Evolutionary conservation across 139 green algal species (phyloP).

Genomic region (Tetradesmus lagerheimii): DNA sequence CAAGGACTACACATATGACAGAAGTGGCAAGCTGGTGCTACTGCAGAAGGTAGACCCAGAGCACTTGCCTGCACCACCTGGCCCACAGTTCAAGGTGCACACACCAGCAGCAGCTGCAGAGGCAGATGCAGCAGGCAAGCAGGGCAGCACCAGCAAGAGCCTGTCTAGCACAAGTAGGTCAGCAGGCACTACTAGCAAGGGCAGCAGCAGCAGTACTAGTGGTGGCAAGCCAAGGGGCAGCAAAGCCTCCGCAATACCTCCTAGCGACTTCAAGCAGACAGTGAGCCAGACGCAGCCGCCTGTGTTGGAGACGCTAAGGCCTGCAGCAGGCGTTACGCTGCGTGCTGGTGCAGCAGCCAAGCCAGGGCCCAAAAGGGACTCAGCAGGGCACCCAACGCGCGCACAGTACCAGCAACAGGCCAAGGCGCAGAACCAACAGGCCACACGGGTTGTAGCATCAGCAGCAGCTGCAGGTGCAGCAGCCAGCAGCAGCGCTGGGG

Average conservation of each 20-base stretch:
- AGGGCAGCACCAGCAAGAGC: not conserved
- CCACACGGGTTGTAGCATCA: not conserved
- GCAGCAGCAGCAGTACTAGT: not conserved
- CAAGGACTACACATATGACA: constrained; percentile 73
- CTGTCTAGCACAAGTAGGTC: not conserved
- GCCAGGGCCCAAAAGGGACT: constrained; percentile 17
- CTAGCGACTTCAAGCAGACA: constrained; percentile 18
- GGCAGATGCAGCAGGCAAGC: not conserved
- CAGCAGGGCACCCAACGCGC: not conserved
- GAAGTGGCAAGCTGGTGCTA: constrained; percentile 64
- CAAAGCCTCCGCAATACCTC: not conserved
- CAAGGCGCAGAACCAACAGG: constrained; percentile 41
- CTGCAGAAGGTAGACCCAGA: constrained; percentile 57
- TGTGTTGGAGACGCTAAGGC: constrained; percentile 54
- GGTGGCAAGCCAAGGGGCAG: not conserved
- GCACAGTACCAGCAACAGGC: constrained; percentile 42
- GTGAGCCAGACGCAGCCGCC: constrained; percentile 54
- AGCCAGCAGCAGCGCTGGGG: not conserved
- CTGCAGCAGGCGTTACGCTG: constrained; percentile 36
- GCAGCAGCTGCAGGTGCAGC: not conserved
- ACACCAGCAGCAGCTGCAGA: not conserved
- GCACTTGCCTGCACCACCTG: constrained; percentile 46
- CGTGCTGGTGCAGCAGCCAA: constrained; percentile 44
- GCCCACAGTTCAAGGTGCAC: constrained; percentile 44
- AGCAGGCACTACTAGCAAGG: not conserved